Percentiles rank a stretch among this genome's conserved stretches.
Evolutionary conservation across 495 filamentous ascomycete species (phyloP).

Genomic region (Xylaria venustula): DNA sequence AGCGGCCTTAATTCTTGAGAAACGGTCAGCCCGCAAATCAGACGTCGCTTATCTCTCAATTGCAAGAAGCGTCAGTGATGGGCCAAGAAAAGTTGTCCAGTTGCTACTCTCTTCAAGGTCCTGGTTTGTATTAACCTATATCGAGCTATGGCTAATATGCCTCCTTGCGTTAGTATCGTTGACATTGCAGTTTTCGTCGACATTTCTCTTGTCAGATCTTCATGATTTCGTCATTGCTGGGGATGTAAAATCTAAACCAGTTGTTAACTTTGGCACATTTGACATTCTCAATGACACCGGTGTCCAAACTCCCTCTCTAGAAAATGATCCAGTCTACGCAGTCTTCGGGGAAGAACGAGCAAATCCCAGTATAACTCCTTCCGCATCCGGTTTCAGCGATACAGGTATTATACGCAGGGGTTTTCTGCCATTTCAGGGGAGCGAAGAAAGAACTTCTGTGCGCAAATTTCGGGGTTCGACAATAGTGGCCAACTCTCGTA

Average conservation of each 20-base stretch:
- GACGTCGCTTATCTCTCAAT: constrained; percentile 3
- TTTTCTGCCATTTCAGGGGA: neutral
- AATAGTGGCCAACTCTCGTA: neutral
- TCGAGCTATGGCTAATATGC: neutral
- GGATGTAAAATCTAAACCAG: neutral
- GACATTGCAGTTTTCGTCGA: constrained; percentile 4
- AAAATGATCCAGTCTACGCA: neutral
- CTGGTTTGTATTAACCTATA: neutral
- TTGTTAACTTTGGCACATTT: neutral
- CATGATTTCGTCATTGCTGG: neutral
- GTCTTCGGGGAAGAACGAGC: neutral
- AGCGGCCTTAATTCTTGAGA: constrained; percentile 1
- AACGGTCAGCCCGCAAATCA: neutral
- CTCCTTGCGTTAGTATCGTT: neutral
- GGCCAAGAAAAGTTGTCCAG: neutral
- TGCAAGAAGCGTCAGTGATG: neutral
- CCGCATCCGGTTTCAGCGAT: neutral
- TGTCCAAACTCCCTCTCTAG: neutral
- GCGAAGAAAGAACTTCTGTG: constrained; percentile 13
- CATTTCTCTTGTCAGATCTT: neutral
- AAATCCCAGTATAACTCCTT: neutral
- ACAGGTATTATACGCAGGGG: neutral
- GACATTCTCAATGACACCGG: neutral
- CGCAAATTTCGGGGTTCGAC: neutral
- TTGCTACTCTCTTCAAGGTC: neutral